Base-by-base conservation (phyloP, 495 filamentous ascomycete genomes). In the Xylaria curta region DNA sequence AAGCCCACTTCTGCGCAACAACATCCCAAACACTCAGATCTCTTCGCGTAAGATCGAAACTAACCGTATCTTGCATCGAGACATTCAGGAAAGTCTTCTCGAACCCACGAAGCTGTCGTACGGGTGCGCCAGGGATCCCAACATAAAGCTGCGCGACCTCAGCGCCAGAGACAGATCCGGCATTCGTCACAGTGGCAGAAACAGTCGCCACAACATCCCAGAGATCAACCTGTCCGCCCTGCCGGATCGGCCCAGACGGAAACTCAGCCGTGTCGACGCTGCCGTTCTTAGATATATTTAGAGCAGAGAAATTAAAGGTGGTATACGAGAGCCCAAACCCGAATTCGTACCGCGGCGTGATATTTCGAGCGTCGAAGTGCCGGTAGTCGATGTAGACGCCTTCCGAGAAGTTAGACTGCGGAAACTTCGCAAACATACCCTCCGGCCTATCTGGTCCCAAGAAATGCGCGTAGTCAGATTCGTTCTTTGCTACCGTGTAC, bases 321-420 rank as follows among this genome's bases (percentile, higher is more conserved):
- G 89, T 89, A 77, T 90, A 91, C 0, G 85, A 85, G 1, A 91
- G 80, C 2, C 90, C 90, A 66, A 84, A 91, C 10, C 89, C 89
- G 70, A 91, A 91, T 66, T 89, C 88, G 71, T 84, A 91, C 7
- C 85, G 85, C 0, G 89, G 88, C 1, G 79, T 82, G 65, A 90
- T 83, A 69, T 87, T 85, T 54, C 83, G 73, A 56, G 77, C 78
- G 69, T 89, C 87, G 68, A 90, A 90, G 73, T 85, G 80, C 47
- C 86, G 83, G 75, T 90, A 89, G 75, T 87, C 89, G 64, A 90
- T 80, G 59, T 83, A 86, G 0, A 88, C 76, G 0, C 85, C 85
- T 64, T 89, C 87, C 1, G 36, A 31, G 74, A 88, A 90, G 60
- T 87, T 76, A 15, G 77, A 75, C 61, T 88, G 85, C 49, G 83